Evolutionary conservation across 1,139 yeast species (phyloP).

Genomic region (Pichia sp.): DNA sequence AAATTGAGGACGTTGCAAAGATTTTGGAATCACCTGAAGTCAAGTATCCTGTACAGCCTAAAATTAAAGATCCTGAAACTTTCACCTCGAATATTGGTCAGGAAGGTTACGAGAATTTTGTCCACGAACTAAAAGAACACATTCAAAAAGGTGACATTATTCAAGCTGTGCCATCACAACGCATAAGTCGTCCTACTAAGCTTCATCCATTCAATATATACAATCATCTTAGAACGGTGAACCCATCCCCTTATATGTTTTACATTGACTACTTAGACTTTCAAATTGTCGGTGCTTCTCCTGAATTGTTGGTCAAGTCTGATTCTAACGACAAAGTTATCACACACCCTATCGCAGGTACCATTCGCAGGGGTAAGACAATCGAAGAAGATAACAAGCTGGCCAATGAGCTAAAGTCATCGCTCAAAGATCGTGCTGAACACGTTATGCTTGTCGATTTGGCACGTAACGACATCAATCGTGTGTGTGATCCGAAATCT

Average conservation of each 20-base stretch:
- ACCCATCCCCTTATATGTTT: slow-evolving; percentile 95
- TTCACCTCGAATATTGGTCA: slow-evolving; percentile 89
- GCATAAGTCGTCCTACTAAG: slow-evolving; percentile 91
- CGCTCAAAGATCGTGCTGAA: slow-evolving; percentile 91
- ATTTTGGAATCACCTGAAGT: slow-evolving; percentile 45
- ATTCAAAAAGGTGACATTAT: slow-evolving; percentile 88
- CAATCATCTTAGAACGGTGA: slow-evolving; percentile 88
- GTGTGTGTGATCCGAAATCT: slow-evolving; percentile 81
- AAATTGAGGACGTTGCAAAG: slow-evolving; percentile 54
- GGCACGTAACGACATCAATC: slow-evolving; percentile 91
- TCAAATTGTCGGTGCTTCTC: slow-evolving; percentile 96
- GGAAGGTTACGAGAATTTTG: slow-evolving; percentile 86
- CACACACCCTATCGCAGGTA: slow-evolving; percentile 98
- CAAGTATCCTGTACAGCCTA: slow-evolving; percentile 63
- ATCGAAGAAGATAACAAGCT: slow-evolving; percentile 84
- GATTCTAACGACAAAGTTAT: slow-evolving; percentile 68
- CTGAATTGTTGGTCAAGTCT: slow-evolving; percentile 83
- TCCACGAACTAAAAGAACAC: slow-evolving; percentile 66
- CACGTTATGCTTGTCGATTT: slow-evolving; percentile 97
- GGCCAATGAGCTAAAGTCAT: slow-evolving; percentile 69
- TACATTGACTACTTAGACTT: slow-evolving; percentile 88
- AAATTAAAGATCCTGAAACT: slow-evolving; percentile 58
- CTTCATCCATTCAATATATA: slow-evolving; percentile 95
- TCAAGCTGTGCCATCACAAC: slow-evolving; percentile 96
- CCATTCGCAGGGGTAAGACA: slow-evolving; percentile 84